A percentile compares a stretch with the other conserved stretches of the same genome.
Conservation (phyloP, 768 basidiomycete genomes). For the Lactarius evosmus region DNA sequence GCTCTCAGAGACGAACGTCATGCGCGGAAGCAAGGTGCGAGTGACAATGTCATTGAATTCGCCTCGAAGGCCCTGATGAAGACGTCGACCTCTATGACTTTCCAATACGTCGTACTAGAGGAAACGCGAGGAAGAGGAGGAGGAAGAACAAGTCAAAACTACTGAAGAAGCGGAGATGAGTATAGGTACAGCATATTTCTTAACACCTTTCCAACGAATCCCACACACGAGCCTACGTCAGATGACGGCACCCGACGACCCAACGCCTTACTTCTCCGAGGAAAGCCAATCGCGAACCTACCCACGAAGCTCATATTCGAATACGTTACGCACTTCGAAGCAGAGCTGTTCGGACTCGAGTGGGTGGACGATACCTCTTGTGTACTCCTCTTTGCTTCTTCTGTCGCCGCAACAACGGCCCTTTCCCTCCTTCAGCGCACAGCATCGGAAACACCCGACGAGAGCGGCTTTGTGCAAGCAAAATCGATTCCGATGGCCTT, state of each 20-base stretch:
- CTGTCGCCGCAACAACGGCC: conserved; percentile 50
- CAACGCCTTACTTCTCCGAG: conserved; percentile 71
- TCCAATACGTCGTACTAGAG: conserved; percentile 34
- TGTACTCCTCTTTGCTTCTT: conserved; percentile 68
- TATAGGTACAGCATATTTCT: conserved; percentile 27
- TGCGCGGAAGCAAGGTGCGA: conserved; percentile 72
- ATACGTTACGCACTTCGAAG: conserved; percentile 76
- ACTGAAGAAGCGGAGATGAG: conserved; percentile 25
- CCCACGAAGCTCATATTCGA: conserved; percentile 77
- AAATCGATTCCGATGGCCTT: conserved; percentile 67
- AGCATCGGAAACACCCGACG: conserved; percentile 48
- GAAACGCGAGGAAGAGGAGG: conserved; percentile 47
- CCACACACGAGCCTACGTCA: conserved; percentile 8
- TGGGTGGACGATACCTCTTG: conserved; percentile 87
- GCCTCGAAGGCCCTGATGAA: conserved; percentile 46
- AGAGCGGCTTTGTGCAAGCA: conserved; percentile 57
- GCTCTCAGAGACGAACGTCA: conserved; percentile 61
- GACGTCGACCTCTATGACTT: conserved; percentile 22
- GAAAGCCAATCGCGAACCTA: conserved; percentile 68
- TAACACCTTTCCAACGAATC: conserved; percentile 1
- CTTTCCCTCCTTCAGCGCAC: conserved; percentile 51
- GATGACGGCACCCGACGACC: conserved; percentile 47
- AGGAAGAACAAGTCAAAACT: conserved; percentile 38
- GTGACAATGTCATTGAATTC: conserved; percentile 38
- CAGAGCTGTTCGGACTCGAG: conserved; percentile 71